Base-by-base conservation (phyloP, 345 rosid species). In the Eucalyptus marginata region DNA sequence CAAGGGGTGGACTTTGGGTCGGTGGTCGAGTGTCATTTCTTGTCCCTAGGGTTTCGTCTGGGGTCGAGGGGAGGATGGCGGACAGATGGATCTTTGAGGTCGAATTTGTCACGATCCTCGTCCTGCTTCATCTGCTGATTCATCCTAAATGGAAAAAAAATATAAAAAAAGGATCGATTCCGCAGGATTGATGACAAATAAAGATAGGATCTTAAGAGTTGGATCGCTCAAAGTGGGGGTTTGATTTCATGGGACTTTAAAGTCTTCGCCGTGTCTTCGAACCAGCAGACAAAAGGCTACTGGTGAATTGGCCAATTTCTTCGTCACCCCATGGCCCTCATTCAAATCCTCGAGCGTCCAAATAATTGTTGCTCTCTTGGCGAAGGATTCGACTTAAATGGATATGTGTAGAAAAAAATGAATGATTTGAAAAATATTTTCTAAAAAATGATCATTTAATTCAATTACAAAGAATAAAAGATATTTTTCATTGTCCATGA, bases 341-440 rank as follows among this genome's bases (percentile, higher is more conserved):
- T 18, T 4, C 83, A 36, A 17, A 20, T 68, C 47, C 27, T 36
- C 83, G 27, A 36, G 47, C 27, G 27, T 36, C 83, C 47, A 76
- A 76, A 20, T 10, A 76, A 44, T 36, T 10, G 15, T 36, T 20
- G 14, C 83, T 36, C 83, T 36, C 27, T 36, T 20, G 83, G 46
- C 83, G 2, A 36, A 18, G 25, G 46, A 36, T 36, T 18, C 2
- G 13, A 40, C 8, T 36, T 36, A 76, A 15, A 56, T 56, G 7
- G 0, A 0, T 24, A 9, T 56, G 1, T 10, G 4, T 56, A 0
- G 6, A 0, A 56, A 0, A 56, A 4, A 56, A 22, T 24, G 0
- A 24, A 56, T 24, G 2, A 56, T 22, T 56, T 56, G 1, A 56
- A 56, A 56, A 4, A 56, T 2, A 24, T 56, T 56, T 56, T 56